phyloP scores from a whole-genome alignment of 2,329 filamentous ascomycete species.

The Esteya vermicola region DNA sequence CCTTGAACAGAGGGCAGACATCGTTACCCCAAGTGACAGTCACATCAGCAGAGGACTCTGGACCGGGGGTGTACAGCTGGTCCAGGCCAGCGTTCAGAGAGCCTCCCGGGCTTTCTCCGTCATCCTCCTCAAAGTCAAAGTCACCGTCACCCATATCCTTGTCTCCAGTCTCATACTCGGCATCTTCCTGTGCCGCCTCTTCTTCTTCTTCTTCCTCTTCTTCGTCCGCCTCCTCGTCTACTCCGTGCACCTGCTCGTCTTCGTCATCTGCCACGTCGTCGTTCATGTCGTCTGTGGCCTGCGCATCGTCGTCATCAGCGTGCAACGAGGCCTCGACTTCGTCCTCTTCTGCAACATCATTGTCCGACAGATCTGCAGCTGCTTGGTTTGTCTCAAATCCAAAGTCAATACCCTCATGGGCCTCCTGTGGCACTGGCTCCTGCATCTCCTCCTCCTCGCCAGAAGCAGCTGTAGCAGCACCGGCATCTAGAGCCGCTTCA shows the following conservation, averaged over 20 bases:
- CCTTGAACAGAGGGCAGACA: conserved; percentile 19
- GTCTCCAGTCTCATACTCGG: neutral
- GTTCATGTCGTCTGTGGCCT: neutral
- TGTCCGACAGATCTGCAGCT: neutral
- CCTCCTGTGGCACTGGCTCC: neutral
- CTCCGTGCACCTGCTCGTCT: neutral
- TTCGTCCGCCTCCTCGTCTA: conserved; percentile 2
- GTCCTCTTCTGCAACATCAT: neutral
- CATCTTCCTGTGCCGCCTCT: conserved; percentile 1
- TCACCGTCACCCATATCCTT: conserved; percentile 6
- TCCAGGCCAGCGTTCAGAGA: conserved; percentile 6
- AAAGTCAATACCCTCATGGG: conserved; percentile 6
- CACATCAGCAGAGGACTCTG: conserved; percentile 12
- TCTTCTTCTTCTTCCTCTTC: conserved; percentile 8
- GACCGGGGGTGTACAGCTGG: conserved; percentile 2
- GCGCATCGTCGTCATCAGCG: neutral
- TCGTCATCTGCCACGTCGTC: neutral
- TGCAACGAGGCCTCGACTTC: neutral
- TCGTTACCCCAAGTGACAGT: conserved; percentile 18
- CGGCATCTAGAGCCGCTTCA: neutral
- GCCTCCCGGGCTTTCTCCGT: conserved; percentile 10
- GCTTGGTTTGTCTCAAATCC: conserved; percentile 4
- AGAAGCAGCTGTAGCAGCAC: too few relatives aligned
- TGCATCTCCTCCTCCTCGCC: conserved; percentile 2
- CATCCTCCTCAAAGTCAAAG: conserved; percentile 5